Evolutionary conservation across 257 asterid genomes (phyloP).

Genomic region (Cinchona pubescens): DNA sequence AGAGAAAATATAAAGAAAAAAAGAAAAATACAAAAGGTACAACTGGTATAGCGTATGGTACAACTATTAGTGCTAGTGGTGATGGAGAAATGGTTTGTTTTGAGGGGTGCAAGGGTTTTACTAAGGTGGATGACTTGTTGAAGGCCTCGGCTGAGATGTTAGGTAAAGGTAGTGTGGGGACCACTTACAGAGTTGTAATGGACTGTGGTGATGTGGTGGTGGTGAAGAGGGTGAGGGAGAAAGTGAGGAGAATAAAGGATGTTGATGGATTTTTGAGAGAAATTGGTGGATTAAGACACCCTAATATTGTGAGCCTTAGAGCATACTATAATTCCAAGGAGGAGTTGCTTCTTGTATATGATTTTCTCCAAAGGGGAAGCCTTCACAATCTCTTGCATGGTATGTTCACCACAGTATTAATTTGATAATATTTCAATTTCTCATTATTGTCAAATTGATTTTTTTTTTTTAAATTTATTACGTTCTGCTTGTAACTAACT

Average conservation of each 20-base stretch:
- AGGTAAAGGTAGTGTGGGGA: slow-evolving; percentile 42
- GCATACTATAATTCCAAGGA: slow-evolving; percentile 38
- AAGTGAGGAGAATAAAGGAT: slow-evolving; percentile 25
- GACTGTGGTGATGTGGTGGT: slow-evolving; percentile 32
- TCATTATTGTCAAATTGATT: not conserved
- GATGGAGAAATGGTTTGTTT: slow-evolving; percentile 28
- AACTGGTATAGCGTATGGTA: slow-evolving; percentile 3
- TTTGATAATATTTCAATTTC: not conserved
- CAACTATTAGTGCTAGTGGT: not conserved
- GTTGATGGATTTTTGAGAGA: slow-evolving; percentile 26
- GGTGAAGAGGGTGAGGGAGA: slow-evolving; percentile 35
- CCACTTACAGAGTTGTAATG: slow-evolving; percentile 37
- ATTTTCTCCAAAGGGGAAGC: slow-evolving; percentile 36
- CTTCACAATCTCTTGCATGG: slow-evolving; percentile 42
- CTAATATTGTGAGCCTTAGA: slow-evolving; percentile 31
- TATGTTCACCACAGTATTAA: slow-evolving; percentile 13
- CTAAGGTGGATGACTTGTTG: slow-evolving; percentile 34
- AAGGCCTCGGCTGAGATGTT: slow-evolving; percentile 46
- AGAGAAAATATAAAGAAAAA: slow-evolving; percentile 5
- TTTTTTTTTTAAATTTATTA: not conserved
- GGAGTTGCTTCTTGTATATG: slow-evolving; percentile 42
- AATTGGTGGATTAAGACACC: slow-evolving; percentile 34
- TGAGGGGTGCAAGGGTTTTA: slow-evolving; percentile 38
- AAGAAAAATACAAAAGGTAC: not conserved
- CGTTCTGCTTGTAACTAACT: no score